Evolutionary conservation across 2,329 filamentous ascomycete genomes (phyloP), one percentile per base, ranked within the genome.

Genomic region (Curvularia sp.): DNA sequence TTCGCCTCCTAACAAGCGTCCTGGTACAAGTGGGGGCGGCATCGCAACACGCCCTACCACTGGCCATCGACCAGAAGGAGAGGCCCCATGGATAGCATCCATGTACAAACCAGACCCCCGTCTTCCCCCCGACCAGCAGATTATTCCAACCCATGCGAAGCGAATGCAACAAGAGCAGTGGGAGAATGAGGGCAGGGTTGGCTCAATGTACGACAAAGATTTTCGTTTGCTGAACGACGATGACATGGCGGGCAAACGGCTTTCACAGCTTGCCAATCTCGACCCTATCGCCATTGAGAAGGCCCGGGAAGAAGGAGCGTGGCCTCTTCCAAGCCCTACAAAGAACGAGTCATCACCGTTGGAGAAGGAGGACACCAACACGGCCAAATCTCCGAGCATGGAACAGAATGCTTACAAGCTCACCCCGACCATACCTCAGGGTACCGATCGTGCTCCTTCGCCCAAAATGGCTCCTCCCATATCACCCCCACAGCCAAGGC

Each of bases 71-170:
- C 93, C 93, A 0, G 95, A 98, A 80, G 95, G 95, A 19, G 94
- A 98, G 53, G 93, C 95, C 9, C 95, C 95, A 50, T 99, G 95
- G 95, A 86, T 98, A 78, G 86, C 95, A 45, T 91, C 90, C 21
- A 92, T 96, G 78, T 99, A 97, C 78, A 96, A 96, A 72, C 95
- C 95, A 0, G 95, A 99, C 74, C 95, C 95, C 28, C 89, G 93
- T 60, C 82, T 99, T 32, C 95, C 95, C 5, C 95, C 93, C 0
- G 95, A 99, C 61, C 91, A 99, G 77, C 95, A 99, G 74, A 88
- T 99, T 52, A 86, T 99, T 10, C 95, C 95, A 0, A 98, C 95
- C 0, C 93, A 98, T 62, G 95, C 95, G 12, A 92, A 90, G 70
- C 86, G 92, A 55, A 84, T 98, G 77, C 91, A 95, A 76, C 94